Base-by-base conservation (phyloP, 108 stramenopile genomes). In the Cyclotella atomus region DNA sequence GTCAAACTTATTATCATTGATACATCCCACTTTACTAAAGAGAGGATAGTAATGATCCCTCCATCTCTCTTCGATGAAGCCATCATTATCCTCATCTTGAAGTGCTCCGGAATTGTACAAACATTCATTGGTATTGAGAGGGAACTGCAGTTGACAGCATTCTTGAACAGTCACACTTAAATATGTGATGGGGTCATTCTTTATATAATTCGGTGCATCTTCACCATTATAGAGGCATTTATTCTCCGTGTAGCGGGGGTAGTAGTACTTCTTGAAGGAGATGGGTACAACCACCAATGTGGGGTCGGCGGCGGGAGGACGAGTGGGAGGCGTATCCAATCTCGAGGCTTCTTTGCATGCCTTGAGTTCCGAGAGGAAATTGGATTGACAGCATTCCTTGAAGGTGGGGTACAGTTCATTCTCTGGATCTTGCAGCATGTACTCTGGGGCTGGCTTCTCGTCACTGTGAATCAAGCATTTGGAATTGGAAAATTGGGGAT, bases 71-170 rank as follows among this genome's bases (percentile, higher is more conserved):
- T 15, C 45, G 8, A 59, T 59, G 10, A 43, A 53, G 28, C 23
- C 33, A 29, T 44, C 69, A 3, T 15, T 53, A 46, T 44, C 69
- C 16, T 12, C 21, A 29, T 4, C 3, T 14, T 15, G 20, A 16
- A 6, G 3, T 3, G 28, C 17, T 24, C 9, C 16, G 15, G 69
- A 70, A 2, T 29, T 49, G 4, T 24, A 9, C 3, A 70, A 3
- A 20, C 69, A 70, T 15, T 29, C 33, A 6, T 56, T 23, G 5
- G 4, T 5, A 29, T 57, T 35, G 4, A 29, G 7, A 3, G 69
- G 69, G 46, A 70, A 70, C 29, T 70, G 69, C 5, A 35, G 6
- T 7, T 34, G 19, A 46, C 69, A 70, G 36, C 69, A 70, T 59
- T 70, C 69, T 2, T 35, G 38, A 25, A 25, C 56, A 14, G 21